These are phyloP conservation scores for Paramecium bursaria DNA, from an alignment of 73 alveolate genomes.

Conservation along the genomic window DNA sequence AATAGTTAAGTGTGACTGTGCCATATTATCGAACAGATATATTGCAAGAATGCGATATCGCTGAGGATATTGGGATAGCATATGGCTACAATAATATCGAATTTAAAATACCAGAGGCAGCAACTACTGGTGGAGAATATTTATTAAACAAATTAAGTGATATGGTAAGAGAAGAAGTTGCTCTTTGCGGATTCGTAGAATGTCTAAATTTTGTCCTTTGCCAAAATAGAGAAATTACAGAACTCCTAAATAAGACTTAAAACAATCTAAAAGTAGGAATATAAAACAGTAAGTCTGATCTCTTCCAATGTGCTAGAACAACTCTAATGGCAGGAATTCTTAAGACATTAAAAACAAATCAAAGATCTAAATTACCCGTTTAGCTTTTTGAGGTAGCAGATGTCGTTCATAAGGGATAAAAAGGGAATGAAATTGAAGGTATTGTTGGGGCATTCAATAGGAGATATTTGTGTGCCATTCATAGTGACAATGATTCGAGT, in stretches of 20 bases:
- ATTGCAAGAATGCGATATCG: conserved; percentile 92
- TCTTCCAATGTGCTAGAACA: conserved; percentile 94
- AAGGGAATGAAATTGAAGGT: conserved; percentile 76
- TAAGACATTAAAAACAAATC: conserved; percentile 89
- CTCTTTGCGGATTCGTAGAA: conserved; percentile 96
- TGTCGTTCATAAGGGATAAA: conserved; percentile 84
- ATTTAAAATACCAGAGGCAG: conserved; percentile 81
- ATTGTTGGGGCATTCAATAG: conserved; percentile 88
- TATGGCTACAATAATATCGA: conserved; percentile 93
- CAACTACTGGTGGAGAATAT: conserved; percentile 86
- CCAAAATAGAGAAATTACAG: conserved; percentile 85
- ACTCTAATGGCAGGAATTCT: conserved; percentile 97
- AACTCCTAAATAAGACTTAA: conserved; percentile 71
- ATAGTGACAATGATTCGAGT: conserved; percentile 70
- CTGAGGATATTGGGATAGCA: conserved; percentile 97
- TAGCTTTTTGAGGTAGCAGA: conserved; percentile 94
- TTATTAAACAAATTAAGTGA: conserved; percentile 90
- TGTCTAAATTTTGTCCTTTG: conserved; percentile 92
- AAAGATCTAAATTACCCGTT: conserved; percentile 79
- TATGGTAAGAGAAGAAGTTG: conserved; percentile 96
- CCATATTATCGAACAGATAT: conserved; percentile 85
- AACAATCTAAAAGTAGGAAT: conserved; percentile 78
- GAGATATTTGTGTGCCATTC: conserved; percentile 86
- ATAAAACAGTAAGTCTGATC: conserved; percentile 82
- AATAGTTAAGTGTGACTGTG: conserved; percentile 77